Evolutionary conservation across 148 eudicot species (phyloP), one percentile per base, ranked within the genome.

Genomic region (Oxyria digyna): DNA sequence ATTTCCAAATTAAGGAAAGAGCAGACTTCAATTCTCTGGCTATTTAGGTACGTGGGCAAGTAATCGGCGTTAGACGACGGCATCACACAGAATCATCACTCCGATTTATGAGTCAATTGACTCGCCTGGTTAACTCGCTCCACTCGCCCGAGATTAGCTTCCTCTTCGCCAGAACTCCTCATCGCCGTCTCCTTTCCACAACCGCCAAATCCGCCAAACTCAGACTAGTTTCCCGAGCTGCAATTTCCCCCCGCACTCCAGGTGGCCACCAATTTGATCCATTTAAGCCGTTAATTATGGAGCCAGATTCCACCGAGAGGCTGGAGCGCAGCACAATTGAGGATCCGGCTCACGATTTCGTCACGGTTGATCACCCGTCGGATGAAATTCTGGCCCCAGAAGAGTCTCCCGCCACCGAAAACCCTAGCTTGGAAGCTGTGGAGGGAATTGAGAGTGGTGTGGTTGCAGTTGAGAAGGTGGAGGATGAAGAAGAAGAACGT

Each of bases 321-420:
- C 74, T 76, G 23, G 52, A 76, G 38, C 17, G 73, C 65, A 75
- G 79, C 57, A 69, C 66, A 52, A 73, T 78, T 42, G 79, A 78
- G 4, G 74, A 40, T 42, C 45, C 72, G 38, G 54, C 46, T 21
- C 70, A 75, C 24, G 87, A 65, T 54, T 84, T 84, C 42, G 77
- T 84, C 2, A 69, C 52, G 37, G 69, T 84, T 21, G 77, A 81
- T 55, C 71, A 38, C 24, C 85, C 85, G 12, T 59, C 49, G 26
- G 42, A 43, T 27, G 77, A 72, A 43, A 29, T 14, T 18, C 45
- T 70, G 14, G 15, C 67, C 20, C 23, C 14, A 0, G 33, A 64
- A n/a, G 69, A 29, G 15, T 21, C 35, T 62, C 6, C 33, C 26
- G 8, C 38, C 6, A 46, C 45, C 45, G 46, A 49, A 20, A 65